Percentiles rank a stretch among this genome's conserved stretches.
These are phyloP conservation scores for Candida coleopterorum DNA, from an alignment of 805 yeast genomes.

Conservation along the genomic window DNA sequence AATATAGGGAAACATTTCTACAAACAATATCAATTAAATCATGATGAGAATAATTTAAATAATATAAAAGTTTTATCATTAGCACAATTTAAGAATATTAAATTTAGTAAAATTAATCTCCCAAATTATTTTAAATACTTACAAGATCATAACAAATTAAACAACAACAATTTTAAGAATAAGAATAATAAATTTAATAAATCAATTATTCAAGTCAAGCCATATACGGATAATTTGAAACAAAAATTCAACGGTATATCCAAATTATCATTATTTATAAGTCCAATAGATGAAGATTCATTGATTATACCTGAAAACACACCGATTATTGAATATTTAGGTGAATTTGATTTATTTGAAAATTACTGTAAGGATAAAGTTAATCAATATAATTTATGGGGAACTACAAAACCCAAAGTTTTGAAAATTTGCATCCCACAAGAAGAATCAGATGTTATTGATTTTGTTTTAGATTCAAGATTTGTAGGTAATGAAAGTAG, in stretches of 20 bases:
- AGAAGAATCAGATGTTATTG: slow-evolving; percentile 15
- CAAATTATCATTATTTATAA: slow-evolving; percentile 56
- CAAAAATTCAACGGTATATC: slow-evolving; percentile 66
- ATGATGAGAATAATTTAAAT: slow-evolving; percentile 6
- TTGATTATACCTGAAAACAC: slow-evolving; percentile 40
- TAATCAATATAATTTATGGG: slow-evolving; percentile 77
- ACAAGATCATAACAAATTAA: slow-evolving; percentile 31
- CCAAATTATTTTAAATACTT: slow-evolving; percentile 31
- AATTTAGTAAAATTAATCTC: slow-evolving; percentile 25
- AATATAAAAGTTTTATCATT: slow-evolving; percentile 19
- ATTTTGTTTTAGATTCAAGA: slow-evolving; percentile 75
- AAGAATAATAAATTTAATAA: slow-evolving; percentile 18
- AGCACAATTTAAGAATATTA: slow-evolving; percentile 23
- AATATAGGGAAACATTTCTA: slow-evolving; percentile 19
- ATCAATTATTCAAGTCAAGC: slow-evolving; percentile 44
- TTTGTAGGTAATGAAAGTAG: slow-evolving; percentile 71
- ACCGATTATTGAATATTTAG: slow-evolving; percentile 58
- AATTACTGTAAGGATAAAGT: slow-evolving; percentile 59
- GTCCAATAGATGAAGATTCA: slow-evolving; percentile 11
- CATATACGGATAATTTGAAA: slow-evolving; percentile 54
- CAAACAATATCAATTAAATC: slow-evolving; percentile 4
- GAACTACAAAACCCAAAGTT: slow-evolving; percentile 49
- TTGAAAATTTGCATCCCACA: slow-evolving; percentile 17
- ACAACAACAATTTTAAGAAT: slow-evolving; percentile 11
- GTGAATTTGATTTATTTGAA: slow-evolving; percentile 64